A percentile compares a stretch with the other conserved stretches of the same genome.
phyloP scores from a whole-genome alignment of 768 basidiomycete species.

The Suillus spraguei region DNA sequence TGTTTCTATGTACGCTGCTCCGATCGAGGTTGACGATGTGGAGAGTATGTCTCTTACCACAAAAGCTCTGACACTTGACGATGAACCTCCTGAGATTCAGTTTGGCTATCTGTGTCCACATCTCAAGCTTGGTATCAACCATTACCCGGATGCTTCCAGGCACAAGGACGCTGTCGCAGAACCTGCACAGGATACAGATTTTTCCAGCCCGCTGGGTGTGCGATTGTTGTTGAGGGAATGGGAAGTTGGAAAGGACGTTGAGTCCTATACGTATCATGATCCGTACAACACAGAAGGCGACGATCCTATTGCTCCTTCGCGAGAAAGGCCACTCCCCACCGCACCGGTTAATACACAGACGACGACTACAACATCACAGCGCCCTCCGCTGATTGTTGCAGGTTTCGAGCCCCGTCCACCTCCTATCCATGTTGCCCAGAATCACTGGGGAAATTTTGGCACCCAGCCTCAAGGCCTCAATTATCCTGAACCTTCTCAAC shows the following conservation, averaged over 20 bases:
- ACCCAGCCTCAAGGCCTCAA: constrained; percentile 12
- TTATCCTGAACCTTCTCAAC: constrained; percentile 14
- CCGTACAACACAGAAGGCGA: constrained; percentile 46
- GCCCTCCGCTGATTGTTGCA: constrained; percentile 44
- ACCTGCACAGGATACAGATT: constrained; percentile 17
- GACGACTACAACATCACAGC: constrained; percentile 27
- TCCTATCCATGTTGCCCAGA: constrained; percentile 15
- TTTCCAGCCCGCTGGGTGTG: constrained; percentile 52
- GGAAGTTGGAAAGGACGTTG: constrained; percentile 56
- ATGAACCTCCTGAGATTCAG: constrained; percentile 56
- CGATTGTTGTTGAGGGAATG: constrained; percentile 70
- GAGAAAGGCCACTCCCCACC: constrained; percentile 15
- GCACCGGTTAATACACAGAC: constrained; percentile 20
- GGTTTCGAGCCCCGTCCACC: constrained; percentile 27
- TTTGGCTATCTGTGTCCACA: constrained; percentile 67
- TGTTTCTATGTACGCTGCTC: constrained; percentile 33
- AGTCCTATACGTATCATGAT: constrained; percentile 53
- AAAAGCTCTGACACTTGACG: constrained; percentile 48
- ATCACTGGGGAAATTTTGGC: constrained; percentile 8
- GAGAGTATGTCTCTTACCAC: constrained; percentile 61
- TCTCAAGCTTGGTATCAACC: constrained; percentile 29
- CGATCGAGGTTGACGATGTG: constrained; percentile 35
- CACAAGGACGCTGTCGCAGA: constrained; percentile 24
- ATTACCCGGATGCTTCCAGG: constrained; percentile 29
- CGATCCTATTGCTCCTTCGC: constrained; percentile 19